Evolutionary conservation across 2,329 filamentous ascomycete species (phyloP), one percentile per base, ranked within the genome.

Genomic region (Penicillium sp.): DNA sequence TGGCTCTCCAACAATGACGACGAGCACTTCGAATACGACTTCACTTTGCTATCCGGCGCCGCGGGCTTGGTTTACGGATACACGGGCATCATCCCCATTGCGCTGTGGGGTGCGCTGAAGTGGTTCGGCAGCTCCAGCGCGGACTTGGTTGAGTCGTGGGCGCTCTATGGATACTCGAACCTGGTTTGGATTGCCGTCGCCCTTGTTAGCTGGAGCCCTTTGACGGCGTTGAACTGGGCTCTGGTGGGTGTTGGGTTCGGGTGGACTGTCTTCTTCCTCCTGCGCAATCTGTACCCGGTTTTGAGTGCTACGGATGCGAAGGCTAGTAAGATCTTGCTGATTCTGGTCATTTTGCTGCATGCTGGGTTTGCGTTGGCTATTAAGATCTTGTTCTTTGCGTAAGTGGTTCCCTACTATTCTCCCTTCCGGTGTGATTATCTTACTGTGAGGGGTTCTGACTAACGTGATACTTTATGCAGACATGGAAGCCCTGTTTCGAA

Each of bases 181-280:
- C 76, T 98, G 63, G 88, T 98, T 64, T 98, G 93, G 93, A 90
- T 98, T 60, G 88, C 86, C 3, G 90, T 98, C 37, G 90, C 93
- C 42, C 73, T 95, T 54, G 87, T 96, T 59, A 89, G 85, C 66
- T 96, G 90, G 87, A 91, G 86, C 56, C 85, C 86, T 46, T 75
- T 96, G 60, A 83, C 82, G 47, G 82, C 88, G 49, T 80, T 98
- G 58, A 98, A 98, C 75, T 97, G 88, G 80, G 81, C 88, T n/a
- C 95, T 98, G 68, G 90, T 96, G 13, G 89, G 80, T 26, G 77
- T 96, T 56, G 89, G 89, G 29, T 91, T 91, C 66, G 87, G 79
- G 35, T 72, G 90, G 62, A 89, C 85, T n/a, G 85, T 88, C 13
- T 79, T 83, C 50, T 95, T 95, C 73, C 71, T 95, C 45, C 75